Base-by-base conservation (phyloP, 768 basidiomycete genomes). In the Chalciporus chontae region DNA sequence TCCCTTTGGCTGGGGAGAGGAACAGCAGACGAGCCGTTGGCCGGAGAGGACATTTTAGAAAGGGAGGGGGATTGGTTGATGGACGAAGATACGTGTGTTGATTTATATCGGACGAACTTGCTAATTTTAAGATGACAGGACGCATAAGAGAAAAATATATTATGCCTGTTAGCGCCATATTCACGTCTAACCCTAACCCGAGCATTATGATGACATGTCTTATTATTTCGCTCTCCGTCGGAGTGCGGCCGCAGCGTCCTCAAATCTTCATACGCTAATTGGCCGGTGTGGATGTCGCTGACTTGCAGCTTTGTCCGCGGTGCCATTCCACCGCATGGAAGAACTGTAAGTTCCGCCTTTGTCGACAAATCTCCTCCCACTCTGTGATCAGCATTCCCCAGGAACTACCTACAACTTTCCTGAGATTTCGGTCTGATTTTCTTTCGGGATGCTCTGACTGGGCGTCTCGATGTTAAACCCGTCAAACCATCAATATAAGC, bases 1-100 rank as follows among this genome's bases (percentile, higher is more conserved):
- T 60, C 52, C 7, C 48, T 50, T 8, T 43, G 53, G 6, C 40
- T 44, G 4, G 63, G 58, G 10, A 69, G 62, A n/a, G 57, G 48
- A 10, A 68, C 56, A 4, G 56, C 39, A 14, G 48, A 6, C 14
- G 61, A 45, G 34, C 38, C 39, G 40, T 52, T 49, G 6, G 52
- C 37, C 24, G 52, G 49, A 50, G 47, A 60, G 48, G 57, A 39
- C 66, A 65, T 65, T 27, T 51, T 39, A 3, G 45, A 40, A 17
- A 17, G 27, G 47, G 41, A 19, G 43, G 24, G 31, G 13, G 38
- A 52, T 21, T 23, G 34, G 11, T 9, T 38, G 43, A n/a, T 23
- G 19, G 40, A 34, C 24, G 23, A 26, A 13, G 26, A 17, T 18
- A 3, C 13, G 24, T 37, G 4, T 32, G 32, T 34, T 45, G 31